Base-by-base conservation (phyloP, 768 basidiomycete genomes). In the Hydnomerulius pinastri region DNA sequence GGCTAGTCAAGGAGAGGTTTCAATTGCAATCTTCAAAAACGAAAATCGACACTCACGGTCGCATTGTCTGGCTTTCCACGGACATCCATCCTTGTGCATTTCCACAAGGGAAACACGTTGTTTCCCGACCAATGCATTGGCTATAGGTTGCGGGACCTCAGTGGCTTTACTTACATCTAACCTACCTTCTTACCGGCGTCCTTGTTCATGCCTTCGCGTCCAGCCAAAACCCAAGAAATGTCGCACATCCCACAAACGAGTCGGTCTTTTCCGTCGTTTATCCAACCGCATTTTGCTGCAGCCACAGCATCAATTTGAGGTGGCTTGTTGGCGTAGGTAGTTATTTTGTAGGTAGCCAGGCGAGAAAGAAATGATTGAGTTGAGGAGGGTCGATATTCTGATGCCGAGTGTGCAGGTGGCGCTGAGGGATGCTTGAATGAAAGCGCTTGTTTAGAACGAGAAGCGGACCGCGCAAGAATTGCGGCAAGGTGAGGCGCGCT, bases 251-350 rank as follows among this genome's bases (percentile, higher is more conserved):
- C 83, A 58, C 90, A 92, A 2, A 86, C 76, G 17, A 92, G 67
- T 40, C 90, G 75, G 51, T 92, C 90, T 67, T 88, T 90, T 36
- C 88, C 87, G 44, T 90, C 83, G 54, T 92, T 92, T 20, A 79
- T 72, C 90, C 90, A 93, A 2, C 90, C 90, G 61, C 87, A 89
- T 65, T 81, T 88, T 0, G 90, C 76, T 3, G 90, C 90, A 15
- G 90, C 83, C 12, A 92, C 88, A 1, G 90, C 85, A 49, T 92
- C 82, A 24, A 92, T 84, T 9, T 75, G 73, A 0, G 80, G 47
- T 1, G 90, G 88, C 64, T 92, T 92, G 55, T 87, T 88, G 15
- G 85, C 77, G 59, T 91, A 93, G 0, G 90, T 92, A 10, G 86
- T 70, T 24, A 92, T 77, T 64, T 86, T 92, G 68, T 79, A 93